phyloP scores from a whole-genome alignment of 2,329 filamentous ascomycete genomes.

The Pseudocercospora fuligena region DNA sequence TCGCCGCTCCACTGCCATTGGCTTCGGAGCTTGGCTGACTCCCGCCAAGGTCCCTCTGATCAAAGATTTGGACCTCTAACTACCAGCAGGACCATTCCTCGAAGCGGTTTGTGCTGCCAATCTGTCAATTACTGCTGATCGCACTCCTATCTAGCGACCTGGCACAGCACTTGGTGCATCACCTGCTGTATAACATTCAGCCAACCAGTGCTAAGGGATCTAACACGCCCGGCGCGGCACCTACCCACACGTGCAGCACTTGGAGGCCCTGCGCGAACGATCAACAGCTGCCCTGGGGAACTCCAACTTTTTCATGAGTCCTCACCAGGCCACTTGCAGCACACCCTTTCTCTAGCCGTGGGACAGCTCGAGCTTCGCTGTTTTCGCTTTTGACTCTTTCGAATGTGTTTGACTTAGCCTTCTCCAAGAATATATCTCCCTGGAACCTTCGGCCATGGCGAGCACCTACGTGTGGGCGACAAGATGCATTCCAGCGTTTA shows the following conservation, averaged over 20 bases:
- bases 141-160: constrained; percentile 8
- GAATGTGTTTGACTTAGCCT: constrained; percentile 11
- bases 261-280: constrained; percentile 14
- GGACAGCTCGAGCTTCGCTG: constrained; percentile 1
- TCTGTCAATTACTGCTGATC: constrained; percentile 16
- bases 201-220: constrained; percentile 17
- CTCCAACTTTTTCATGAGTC: constrained; percentile 15
- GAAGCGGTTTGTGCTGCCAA: constrained; percentile 6
- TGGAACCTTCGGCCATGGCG: constrained; percentile 23
- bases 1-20: neutral
- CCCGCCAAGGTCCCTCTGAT: neutral
- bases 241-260: constrained; percentile 17
- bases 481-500: constrained; percentile 38
- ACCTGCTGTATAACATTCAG: neutral
- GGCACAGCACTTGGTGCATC: constrained; percentile 14
- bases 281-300: constrained; percentile 9
- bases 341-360: constrained; percentile 15
- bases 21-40: constrained; percentile 4
- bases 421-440: neutral
- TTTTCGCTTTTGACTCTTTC: constrained; percentile 11
- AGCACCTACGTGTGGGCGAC: constrained; percentile 35
- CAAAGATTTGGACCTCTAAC: neutral
- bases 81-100: neutral
- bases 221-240: constrained; percentile 15
- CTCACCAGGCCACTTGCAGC: constrained; percentile 13